Evolutionary conservation across 306 rosid genomes (phyloP).

Genomic region (Gastrolobium bilobum): DNA sequence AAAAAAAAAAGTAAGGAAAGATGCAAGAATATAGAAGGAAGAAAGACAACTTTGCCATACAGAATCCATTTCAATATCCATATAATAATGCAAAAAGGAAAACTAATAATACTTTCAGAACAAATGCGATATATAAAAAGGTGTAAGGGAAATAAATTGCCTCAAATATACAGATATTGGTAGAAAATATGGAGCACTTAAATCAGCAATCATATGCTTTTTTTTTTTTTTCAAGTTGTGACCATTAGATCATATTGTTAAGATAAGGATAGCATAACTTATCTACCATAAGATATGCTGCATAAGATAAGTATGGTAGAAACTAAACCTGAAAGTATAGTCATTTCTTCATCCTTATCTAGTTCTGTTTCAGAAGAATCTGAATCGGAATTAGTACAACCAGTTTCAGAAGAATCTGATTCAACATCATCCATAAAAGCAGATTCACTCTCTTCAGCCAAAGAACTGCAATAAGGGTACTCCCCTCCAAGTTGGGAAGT

Average conservation of each 20-base stretch:
- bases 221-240: not conserved
- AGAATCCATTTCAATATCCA: conserved; percentile 3
- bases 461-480: conserved; percentile 57
- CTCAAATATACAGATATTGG: conserved; percentile 26
- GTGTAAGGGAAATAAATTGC: not conserved
- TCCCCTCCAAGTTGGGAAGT: conserved; percentile 63
- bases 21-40: conserved; percentile 38
- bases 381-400: conserved; percentile 59
- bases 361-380: conserved; percentile 87
- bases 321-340: conserved; percentile 77
- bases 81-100: conserved; percentile 7
- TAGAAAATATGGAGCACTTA: not conserved
- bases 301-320: not conserved
- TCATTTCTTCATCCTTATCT: conserved; percentile 76
- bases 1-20: not conserved
- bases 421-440: conserved; percentile 72
- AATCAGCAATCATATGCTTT: not conserved
- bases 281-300: no score
- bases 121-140: not conserved
- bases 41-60: not conserved
- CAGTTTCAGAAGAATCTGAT: conserved; percentile 78
- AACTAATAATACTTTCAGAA: conserved; percentile 11
- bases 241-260: conserved; percentile 20
- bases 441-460: conserved; percentile 77
- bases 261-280: conserved; percentile 12